A percentile compares a stretch with the other conserved stretches of the same genome.
These are phyloP conservation scores for Eimeria maxima DNA, from an alignment of 169 alveolate species.

Conservation along the genomic window DNA sequence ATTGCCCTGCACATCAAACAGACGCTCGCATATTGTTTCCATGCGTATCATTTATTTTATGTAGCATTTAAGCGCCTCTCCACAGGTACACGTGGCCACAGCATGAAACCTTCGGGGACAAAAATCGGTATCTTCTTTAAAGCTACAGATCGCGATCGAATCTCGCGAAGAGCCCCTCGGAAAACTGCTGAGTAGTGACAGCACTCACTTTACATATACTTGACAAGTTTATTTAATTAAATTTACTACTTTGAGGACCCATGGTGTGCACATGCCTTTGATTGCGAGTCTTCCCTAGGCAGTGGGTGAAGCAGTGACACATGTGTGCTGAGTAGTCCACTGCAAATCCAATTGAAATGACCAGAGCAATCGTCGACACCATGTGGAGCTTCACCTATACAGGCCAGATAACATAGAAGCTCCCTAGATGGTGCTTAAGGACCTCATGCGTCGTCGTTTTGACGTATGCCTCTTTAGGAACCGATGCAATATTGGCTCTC, in stretches of 20 bases:
- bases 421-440: neutral
- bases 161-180: neutral
- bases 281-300: conserved; percentile 85
- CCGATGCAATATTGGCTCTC: neutral
- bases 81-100: neutral
- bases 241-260: too few species aligned
- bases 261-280: conserved; percentile 70
- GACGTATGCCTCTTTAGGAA: neutral
- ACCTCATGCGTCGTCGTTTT: neutral
- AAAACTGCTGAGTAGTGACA: neutral
- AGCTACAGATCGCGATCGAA: neutral
- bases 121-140: neutral
- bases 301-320: conserved; percentile 89
- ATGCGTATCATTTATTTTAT: neutral
- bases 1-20: conserved; percentile 81
- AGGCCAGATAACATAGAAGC: neutral
- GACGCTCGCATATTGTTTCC: neutral
- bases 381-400: conserved; percentile 86
- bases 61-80: neutral
- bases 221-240: too few species aligned
- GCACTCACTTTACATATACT: too few species aligned
- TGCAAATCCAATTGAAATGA: conserved; percentile 89
- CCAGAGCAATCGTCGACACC: conserved; percentile 88
- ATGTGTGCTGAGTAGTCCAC: conserved; percentile 90
- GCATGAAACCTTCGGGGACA: neutral